Conservation (phyloP, 2,329 filamentous ascomycete genomes). For the Claviceps paspali region DNA sequence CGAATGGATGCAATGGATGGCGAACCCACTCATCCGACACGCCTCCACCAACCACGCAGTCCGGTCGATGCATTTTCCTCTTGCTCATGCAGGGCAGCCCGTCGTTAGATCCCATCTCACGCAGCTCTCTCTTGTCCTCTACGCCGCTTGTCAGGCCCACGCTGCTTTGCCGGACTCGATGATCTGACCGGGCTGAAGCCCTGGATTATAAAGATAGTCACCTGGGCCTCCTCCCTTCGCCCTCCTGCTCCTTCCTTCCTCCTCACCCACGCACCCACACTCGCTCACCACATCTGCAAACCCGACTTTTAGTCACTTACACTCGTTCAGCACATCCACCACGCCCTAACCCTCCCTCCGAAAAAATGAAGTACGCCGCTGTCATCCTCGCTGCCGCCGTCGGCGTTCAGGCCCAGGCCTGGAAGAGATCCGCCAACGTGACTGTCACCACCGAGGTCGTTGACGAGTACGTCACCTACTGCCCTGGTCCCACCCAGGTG, state of each 20-base stretch:
- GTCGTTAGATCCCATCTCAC: too few relatives aligned
- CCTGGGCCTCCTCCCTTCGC: conserved; percentile 18
- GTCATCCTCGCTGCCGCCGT: conserved; percentile 36
- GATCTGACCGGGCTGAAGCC: too few relatives aligned
- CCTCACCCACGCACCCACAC: conserved; percentile 34
- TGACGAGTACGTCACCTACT: conserved; percentile 54
- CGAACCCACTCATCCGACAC: too few relatives aligned
- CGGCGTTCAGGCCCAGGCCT: conserved; percentile 7
- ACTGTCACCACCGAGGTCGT: conserved; percentile 53
- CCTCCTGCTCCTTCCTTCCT: conserved; percentile 17
- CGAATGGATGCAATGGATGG: too few relatives aligned
- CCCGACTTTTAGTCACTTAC: conserved; percentile 44
- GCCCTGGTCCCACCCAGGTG: conserved; percentile 50
- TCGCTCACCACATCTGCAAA: conserved; percentile 24
- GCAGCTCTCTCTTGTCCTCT: too few relatives aligned
- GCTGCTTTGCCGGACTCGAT: too few relatives aligned
- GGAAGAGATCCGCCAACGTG: conserved; percentile 28
- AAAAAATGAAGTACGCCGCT: conserved; percentile 51
- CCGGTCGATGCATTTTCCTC: too few relatives aligned
- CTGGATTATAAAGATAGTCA: conserved; percentile 39
- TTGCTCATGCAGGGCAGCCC: too few relatives aligned
- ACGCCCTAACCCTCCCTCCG: conserved; percentile 24
- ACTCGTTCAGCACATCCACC: conserved; percentile 32
- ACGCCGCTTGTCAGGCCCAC: too few relatives aligned
- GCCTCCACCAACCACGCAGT: too few relatives aligned